Conservation (phyloP, 2,329 filamentous ascomycete genomes). For the Aspergillus flavus region DNA sequence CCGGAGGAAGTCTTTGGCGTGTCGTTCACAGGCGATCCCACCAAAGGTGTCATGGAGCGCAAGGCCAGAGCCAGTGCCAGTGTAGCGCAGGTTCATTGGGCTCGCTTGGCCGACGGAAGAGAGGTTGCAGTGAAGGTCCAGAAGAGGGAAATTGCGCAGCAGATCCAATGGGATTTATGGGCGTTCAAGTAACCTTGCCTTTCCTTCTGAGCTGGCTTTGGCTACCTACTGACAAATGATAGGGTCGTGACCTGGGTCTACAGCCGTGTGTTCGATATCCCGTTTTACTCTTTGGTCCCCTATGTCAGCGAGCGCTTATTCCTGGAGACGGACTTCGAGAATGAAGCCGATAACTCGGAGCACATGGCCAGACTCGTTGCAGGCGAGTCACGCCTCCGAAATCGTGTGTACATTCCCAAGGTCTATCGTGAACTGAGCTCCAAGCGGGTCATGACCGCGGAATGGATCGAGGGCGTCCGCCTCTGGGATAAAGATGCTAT, state of each 20-base stretch:
- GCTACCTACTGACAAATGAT: conserved; percentile 19
- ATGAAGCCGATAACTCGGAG: conserved; percentile 86
- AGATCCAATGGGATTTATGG: conserved; percentile 95
- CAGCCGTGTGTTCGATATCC: conserved; percentile 87
- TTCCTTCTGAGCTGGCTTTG: neutral
- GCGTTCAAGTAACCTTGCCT: conserved; percentile 71
- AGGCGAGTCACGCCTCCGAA: conserved; percentile 72
- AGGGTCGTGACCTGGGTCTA: conserved; percentile 81
- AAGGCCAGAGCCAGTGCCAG: conserved; percentile 77
- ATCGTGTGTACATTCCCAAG: conserved; percentile 83
- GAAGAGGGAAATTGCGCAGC: conserved; percentile 88
- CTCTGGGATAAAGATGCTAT: conserved; percentile 90
- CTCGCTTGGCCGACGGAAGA: conserved; percentile 77
- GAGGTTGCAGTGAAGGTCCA: conserved; percentile 97
- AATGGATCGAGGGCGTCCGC: conserved; percentile 95
- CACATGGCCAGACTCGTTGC: conserved; percentile 78
- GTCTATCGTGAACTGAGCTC: conserved; percentile 83
- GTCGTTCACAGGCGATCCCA: conserved; percentile 70
- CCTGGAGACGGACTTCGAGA: conserved; percentile 91
- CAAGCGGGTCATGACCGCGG: conserved; percentile 83
- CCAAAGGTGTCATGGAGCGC: conserved; percentile 69
- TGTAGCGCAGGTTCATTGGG: conserved; percentile 97
- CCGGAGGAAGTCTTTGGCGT: conserved; percentile 92
- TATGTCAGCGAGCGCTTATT: conserved; percentile 91
- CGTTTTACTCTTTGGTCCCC: conserved; percentile 84